Evolutionary conservation across 805 yeast species (phyloP), one percentile per base, ranked within the genome.

Genomic region (Debaryomyces maramus): DNA sequence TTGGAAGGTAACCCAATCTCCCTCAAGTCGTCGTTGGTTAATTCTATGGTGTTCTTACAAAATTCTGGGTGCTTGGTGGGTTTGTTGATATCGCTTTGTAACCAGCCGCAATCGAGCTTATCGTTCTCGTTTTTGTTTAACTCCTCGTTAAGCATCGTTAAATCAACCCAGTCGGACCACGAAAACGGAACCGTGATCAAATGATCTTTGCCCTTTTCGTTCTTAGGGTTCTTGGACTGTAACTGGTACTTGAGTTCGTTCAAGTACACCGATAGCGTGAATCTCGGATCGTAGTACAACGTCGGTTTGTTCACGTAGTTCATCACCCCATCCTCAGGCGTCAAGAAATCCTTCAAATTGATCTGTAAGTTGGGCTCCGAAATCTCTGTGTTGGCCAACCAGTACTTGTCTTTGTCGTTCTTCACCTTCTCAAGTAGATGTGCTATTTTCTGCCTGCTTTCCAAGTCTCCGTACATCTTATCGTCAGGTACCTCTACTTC

Each of bases 81-180:
- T 31, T 52, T 49, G 21, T 45, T 46, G 24, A 56, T 52, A 14
- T 47, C 36, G 18, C 48, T 44, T 40, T 53, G 55, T 22, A 61
- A 46, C 53, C 57, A 53, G 14, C 38, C 46, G 36, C 62, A 57
- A 7, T 45, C 34, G 9, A 50, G 37, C 17, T 43, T 42, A 16
- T 46, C 44, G 9, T 32, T 37, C 3, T 34, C 23, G 13, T 37
- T 40, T 32, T 39, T 40, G 18, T 44, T 39, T 37, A 50, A 39
- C 28, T 53, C 46, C 3, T 46, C 48, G 40, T 72, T 66, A 24
- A 74, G 47, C 11, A 48, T 42, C 1, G 72, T 56, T 36, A 73
- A 46, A 49, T 74, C 77, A 2, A 67, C 69, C 78, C 78, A 74
- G 44, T 74, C 80, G 14, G 66, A 61, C 80, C 80, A 74, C 34